Conservation (phyloP, 2,329 filamentous ascomycete genomes). For the Fusarium ambrosium region DNA sequence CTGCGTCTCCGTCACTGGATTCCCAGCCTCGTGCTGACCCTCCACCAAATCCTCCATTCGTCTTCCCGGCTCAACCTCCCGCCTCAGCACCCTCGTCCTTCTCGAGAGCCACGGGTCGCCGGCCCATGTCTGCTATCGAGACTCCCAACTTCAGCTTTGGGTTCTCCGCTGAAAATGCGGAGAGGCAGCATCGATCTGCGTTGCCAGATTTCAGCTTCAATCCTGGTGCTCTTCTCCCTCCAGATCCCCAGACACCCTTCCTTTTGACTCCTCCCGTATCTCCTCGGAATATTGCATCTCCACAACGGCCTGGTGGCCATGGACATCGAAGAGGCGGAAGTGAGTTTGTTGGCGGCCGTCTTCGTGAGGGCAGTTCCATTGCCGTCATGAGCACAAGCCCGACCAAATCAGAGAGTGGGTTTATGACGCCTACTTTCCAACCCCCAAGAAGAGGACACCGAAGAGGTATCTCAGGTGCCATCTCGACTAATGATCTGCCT, state of each 20-base stretch:
- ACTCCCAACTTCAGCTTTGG: slow-evolving; percentile 52
- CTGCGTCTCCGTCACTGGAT: slow-evolving; percentile 33
- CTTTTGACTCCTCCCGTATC: slow-evolving; percentile 69
- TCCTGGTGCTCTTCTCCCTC: slow-evolving; percentile 63
- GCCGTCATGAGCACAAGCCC: slow-evolving; percentile 77
- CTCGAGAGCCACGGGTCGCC: slow-evolving; percentile 63
- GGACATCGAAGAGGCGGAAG: slow-evolving; percentile 86
- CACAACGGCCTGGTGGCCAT: slow-evolving; percentile 72
- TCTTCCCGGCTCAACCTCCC: slow-evolving; percentile 68
- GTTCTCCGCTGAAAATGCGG: slow-evolving; percentile 48
- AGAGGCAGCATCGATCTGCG: slow-evolving; percentile 50
- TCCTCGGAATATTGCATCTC: slow-evolving; percentile 67
- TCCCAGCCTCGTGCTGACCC: slow-evolving; percentile 49
- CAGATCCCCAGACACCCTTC: slow-evolving; percentile 50
- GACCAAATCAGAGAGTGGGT: slow-evolving; percentile 72
- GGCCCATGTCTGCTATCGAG: slow-evolving; percentile 68
- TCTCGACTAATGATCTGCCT: slow-evolving; percentile 86
- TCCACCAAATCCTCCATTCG: slow-evolving; percentile 74
- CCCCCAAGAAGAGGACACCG: slow-evolving; percentile 76
- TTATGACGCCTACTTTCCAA: slow-evolving; percentile 68
- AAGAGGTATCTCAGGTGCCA: slow-evolving; percentile 77
- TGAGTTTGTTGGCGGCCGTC: slow-evolving; percentile 86
- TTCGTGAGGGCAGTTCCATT: slow-evolving; percentile 69
- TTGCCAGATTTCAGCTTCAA: slow-evolving; percentile 71
- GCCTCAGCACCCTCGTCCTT: slow-evolving; percentile 62